phyloP scores from a whole-genome alignment of 257 asterid genomes.

The Plantago ovata region DNA sequence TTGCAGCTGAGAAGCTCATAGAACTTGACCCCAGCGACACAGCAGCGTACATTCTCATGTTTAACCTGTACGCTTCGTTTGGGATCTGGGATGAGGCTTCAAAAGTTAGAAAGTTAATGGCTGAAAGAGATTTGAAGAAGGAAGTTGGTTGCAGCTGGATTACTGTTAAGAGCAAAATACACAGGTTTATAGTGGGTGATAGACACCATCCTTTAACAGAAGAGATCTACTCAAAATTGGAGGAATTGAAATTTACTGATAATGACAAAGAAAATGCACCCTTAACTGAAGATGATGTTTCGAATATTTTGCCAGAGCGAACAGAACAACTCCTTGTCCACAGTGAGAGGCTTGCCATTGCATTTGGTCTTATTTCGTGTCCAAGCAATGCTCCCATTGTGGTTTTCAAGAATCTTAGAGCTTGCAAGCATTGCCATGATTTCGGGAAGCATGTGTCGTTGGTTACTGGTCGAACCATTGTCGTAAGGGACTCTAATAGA shows the following conservation, averaged over 20 bases:
- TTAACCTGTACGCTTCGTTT: constrained; percentile 62
- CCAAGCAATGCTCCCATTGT: constrained; percentile 25
- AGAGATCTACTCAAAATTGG: constrained; percentile 43
- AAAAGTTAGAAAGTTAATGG: constrained; percentile 46
- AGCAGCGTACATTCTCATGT: constrained; percentile 56
- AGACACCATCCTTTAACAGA: constrained; percentile 39
- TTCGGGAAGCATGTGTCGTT: constrained; percentile 45
- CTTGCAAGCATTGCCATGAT: constrained; percentile 59
- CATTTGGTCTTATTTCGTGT: constrained; percentile 45
- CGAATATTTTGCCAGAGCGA: constrained; percentile 25
- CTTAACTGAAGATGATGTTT: constrained; percentile 23
- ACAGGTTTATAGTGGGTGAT: constrained; percentile 55
- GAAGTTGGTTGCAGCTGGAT: constrained; percentile 74
- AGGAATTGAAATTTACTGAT: constrained; percentile 25
- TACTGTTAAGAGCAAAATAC: constrained; percentile 32
- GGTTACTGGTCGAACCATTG: constrained; percentile 31
- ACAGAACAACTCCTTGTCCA: constrained; percentile 46
- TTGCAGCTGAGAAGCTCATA: constrained; percentile 62
- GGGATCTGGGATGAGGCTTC: constrained; percentile 76
- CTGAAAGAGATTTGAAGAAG: constrained; percentile 56
- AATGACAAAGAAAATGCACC: constrained; percentile 11
- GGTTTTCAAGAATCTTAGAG: constrained; percentile 59
- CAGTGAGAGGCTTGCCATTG: constrained; percentile 66
- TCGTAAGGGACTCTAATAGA: constrained; percentile 54
- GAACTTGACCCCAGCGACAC: constrained; percentile 67